phyloP scores from a whole-genome alignment of 2,329 filamentous ascomycete species.

The Trichoderma sp. region DNA sequence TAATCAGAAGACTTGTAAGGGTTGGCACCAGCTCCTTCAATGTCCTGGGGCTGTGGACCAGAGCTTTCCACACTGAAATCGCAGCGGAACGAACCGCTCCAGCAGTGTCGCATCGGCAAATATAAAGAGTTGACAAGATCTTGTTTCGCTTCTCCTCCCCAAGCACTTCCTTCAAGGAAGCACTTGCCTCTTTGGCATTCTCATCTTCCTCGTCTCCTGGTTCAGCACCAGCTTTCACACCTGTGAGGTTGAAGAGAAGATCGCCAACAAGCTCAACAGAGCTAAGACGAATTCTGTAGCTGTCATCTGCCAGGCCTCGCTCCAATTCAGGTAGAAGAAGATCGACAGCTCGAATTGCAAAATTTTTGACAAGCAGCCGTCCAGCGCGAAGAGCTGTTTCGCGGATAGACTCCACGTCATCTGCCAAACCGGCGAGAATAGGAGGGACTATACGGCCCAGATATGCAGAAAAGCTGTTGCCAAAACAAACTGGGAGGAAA shows the following conservation, averaged over 20 bases:
- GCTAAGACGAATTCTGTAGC: slow-evolving; percentile 94
- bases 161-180: slow-evolving; percentile 89
- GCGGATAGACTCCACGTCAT: slow-evolving; percentile 93
- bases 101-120: slow-evolving; percentile 95
- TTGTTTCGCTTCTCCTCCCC: slow-evolving; percentile 97
- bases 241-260: slow-evolving; percentile 94
- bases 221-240: slow-evolving; percentile 77
- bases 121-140: slow-evolving; percentile 94
- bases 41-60: slow-evolving; percentile 81
- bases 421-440: slow-evolving; percentile 88
- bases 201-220: slow-evolving; percentile 77
- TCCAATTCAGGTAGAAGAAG: slow-evolving; percentile 91
- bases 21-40: slow-evolving; percentile 95
- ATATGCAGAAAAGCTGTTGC: slow-evolving; percentile 97
- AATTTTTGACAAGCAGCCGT: slow-evolving; percentile 95
- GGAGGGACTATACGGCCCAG: slow-evolving; percentile 93
- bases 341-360: slow-evolving; percentile 91
- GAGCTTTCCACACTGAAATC: slow-evolving; percentile 93
- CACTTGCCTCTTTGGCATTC: slow-evolving; percentile 77
- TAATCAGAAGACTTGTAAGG: slow-evolving; percentile 90
- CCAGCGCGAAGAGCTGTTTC: slow-evolving; percentile 95
- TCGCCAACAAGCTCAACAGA: slow-evolving; percentile 97
- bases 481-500: slow-evolving; percentile 97
- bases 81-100: slow-evolving; percentile 86
- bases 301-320: slow-evolving; percentile 94